phyloP scores from a whole-genome alignment of 179 eudicot genomes.

The Silene noctiflora region DNA sequence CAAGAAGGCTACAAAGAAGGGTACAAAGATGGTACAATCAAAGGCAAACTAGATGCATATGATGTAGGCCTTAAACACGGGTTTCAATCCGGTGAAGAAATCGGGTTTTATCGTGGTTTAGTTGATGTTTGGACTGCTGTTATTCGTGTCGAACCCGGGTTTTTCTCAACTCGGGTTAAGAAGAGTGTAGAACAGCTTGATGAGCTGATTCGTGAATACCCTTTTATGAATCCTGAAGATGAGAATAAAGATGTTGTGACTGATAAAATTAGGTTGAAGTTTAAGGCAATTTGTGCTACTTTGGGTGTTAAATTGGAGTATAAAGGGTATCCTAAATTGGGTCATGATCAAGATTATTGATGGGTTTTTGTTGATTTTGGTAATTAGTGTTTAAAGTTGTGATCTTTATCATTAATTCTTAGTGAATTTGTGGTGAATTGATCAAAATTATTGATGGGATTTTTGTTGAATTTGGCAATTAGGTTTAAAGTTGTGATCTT shows the following conservation, averaged over 20 bases:
- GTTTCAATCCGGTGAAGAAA: slow-evolving; percentile 58
- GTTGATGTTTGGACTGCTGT: slow-evolving; percentile 59
- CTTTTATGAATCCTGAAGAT: slow-evolving; percentile 59
- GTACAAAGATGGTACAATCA: slow-evolving; percentile 44
- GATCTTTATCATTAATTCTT: no score
- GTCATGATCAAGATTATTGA: slow-evolving; percentile 41
- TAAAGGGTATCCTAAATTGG: slow-evolving; percentile 56
- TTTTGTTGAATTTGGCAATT: no score
- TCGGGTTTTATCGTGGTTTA: slow-evolving; percentile 66
- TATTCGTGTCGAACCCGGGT: slow-evolving; percentile 47
- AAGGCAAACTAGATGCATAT: slow-evolving; percentile 63
- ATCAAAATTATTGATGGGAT: no score
- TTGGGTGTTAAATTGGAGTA: slow-evolving; percentile 73
- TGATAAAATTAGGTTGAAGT: slow-evolving; percentile 62
- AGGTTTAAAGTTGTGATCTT: neutral
- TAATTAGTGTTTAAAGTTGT: neutral
- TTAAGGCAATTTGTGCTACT: slow-evolving; percentile 61
- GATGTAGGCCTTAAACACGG: slow-evolving; percentile 78
- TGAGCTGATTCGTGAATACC: slow-evolving; percentile 53
- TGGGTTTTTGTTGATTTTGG: neutral
- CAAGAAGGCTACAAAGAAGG: slow-evolving; percentile 68
- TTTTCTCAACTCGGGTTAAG: slow-evolving; percentile 51
- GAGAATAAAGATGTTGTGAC: slow-evolving; percentile 51
- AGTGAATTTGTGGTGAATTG: neutral
- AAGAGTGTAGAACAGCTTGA: slow-evolving; percentile 51